Evolutionary conservation across 2,329 filamentous ascomycete species (phyloP).

Genomic region (Conoideocrella luteorostrata): DNA sequence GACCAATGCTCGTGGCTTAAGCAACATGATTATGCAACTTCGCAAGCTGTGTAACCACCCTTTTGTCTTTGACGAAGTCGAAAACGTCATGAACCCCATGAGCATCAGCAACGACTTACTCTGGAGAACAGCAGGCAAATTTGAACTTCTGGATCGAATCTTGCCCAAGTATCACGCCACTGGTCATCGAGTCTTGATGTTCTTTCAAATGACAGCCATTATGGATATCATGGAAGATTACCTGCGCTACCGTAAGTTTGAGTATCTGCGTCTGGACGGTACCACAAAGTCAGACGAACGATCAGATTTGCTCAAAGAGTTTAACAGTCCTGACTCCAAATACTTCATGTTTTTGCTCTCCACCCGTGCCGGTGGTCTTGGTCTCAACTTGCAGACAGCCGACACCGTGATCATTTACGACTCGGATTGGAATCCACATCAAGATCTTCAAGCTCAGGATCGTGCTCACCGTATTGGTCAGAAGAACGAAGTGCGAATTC

Average conservation of each 20-base stretch:
- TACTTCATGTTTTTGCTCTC: constrained; percentile 99
- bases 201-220: constrained; percentile 99
- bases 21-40: constrained; percentile 99
- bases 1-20: constrained; percentile 86
- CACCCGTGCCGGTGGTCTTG: constrained; percentile 94
- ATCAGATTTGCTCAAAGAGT: constrained; percentile 79
- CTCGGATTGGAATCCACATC: constrained; percentile 98
- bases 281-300: constrained; percentile 97
- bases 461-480: constrained; percentile 99
- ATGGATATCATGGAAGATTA: constrained; percentile 99
- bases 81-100: constrained; percentile 93
- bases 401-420: constrained; percentile 99
- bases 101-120: constrained; percentile 85
- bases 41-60: constrained; percentile 98
- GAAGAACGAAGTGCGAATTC: constrained; percentile 97
- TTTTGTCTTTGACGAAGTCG: constrained; percentile 96
- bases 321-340: constrained; percentile 83
- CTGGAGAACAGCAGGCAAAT: constrained; percentile 95
- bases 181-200: constrained; percentile 95
- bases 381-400: constrained; percentile 93
- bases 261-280: constrained; percentile 89
- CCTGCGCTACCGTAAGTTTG: constrained; percentile 71
- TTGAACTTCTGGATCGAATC: constrained; percentile 87
- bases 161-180: constrained; percentile 88
- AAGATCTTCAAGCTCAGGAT: constrained; percentile 98